Percentiles rank a stretch among this genome's conserved stretches.
phyloP scores from a whole-genome alignment of 2,329 filamentous ascomycete species.

The Cladosporium sp. region DNA sequence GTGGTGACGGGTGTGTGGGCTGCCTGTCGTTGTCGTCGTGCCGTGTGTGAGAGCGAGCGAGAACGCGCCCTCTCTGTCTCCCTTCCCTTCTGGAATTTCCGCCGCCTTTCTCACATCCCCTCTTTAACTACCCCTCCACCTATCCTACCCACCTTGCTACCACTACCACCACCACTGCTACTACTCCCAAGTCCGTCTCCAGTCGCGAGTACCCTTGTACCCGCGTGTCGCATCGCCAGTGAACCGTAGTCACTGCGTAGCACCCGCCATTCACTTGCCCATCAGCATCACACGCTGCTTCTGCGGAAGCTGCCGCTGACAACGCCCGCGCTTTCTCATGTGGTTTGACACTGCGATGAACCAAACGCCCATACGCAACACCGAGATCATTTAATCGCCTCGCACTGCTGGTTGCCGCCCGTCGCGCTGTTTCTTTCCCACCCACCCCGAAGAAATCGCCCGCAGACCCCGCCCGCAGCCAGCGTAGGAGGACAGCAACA shows the following conservation, averaged over 20 bases:
- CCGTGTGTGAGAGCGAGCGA: not conserved
- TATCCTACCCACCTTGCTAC: not conserved
- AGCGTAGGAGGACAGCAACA: slow-evolving; percentile 17
- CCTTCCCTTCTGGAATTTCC: slow-evolving; percentile 16
- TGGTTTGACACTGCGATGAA: slow-evolving; percentile 16
- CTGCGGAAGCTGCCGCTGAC: slow-evolving; percentile 1
- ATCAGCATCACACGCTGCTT: not conserved
- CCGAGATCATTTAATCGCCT: slow-evolving; percentile 26
- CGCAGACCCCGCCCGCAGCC: slow-evolving; percentile 12
- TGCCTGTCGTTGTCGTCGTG: not conserved
- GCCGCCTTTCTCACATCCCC: slow-evolving; percentile 12
- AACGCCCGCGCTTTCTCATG: slow-evolving; percentile 14
- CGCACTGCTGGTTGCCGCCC: slow-evolving; percentile 28
- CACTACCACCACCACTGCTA: not conserved
- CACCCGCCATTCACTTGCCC: not conserved
- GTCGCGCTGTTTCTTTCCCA: slow-evolving; percentile 9
- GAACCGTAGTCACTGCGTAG: slow-evolving; percentile 1
- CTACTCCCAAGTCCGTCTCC: not conserved
- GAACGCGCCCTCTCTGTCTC: slow-evolving; percentile 4
- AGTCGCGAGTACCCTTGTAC: slow-evolving; percentile 11
- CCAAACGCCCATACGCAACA: slow-evolving; percentile 20
- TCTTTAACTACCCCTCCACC: slow-evolving; percentile 15
- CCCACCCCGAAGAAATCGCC: slow-evolving; percentile 6
- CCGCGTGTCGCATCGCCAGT: slow-evolving; percentile 2
- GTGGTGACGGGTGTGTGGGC: slow-evolving; percentile 11